Evolutionary conservation across 306 rosid genomes (phyloP), one percentile per base, ranked within the genome.

Genomic region (Lathyrus aphaca): DNA sequence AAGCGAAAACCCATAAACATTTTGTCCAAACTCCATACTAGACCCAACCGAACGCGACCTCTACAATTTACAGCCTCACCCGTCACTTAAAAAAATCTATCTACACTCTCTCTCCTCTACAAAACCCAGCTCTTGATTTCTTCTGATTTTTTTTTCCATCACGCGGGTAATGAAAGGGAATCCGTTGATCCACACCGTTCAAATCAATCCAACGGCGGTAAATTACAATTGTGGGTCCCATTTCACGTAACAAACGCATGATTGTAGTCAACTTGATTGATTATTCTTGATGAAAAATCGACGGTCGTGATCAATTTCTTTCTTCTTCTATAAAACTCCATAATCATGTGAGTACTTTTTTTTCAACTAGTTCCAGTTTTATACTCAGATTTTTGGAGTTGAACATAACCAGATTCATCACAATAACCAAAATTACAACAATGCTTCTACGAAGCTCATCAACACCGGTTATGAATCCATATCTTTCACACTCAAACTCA

Each of bases 401-500:
- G 16, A 13, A 19, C 59, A 19, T 5, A 32, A 19, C 10, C 15
- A 48, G 53, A 73, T 71, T 59, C 29, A 70, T 40, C 4, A 27
- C 38, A 17, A 25, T 13, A 55, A 25, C 15, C 42, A 32, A 18
- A 18, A 2, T 39, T 12, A 1, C 66, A 2, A 64, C 72, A 8
- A 84, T 87, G 91, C 71, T 87, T 60, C 80, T 87, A 2, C 80
- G 89, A 77, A 87, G 84, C 61, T 77, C 85, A 4, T 87, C 91
- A 4, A 77, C 87, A 21, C 85, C 91, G 56, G 29, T 82, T 27
- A 81, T 86, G 12, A 82, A 84, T 68, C 84, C 91, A 44, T 63
- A 72, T 46, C 14, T 74, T 45, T 81, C 68, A 10, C 85, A 74
- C 37, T 67, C 85, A 4, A 81, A 77, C 8, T 37, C 54, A 0